Evolutionary conservation across 2,329 filamentous ascomycete species (phyloP), one percentile per base, ranked within the genome.

Genomic region (Fusarium euwallaceae): DNA sequence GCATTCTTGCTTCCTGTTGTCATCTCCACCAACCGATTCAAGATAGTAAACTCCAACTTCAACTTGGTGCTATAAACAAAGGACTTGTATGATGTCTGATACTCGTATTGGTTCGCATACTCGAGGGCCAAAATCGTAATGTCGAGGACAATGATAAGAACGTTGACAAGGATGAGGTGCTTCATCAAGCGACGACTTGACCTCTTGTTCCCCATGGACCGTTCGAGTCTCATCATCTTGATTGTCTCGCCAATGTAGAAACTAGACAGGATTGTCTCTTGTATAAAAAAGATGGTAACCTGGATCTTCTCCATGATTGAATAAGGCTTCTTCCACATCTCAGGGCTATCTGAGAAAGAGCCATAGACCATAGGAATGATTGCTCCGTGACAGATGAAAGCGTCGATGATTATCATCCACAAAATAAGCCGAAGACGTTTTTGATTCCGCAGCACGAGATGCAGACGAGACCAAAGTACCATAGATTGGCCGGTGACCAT

Each of bases 401-500:
- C 85, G 75, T 91, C 86, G 69, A 85, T 75, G 48, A 91, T 84
- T 67, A 93, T 92, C 86, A 92, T 90, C 63, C 78, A 84, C 0
- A 91, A 82, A 0, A 90, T 86, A 9, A 84, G 83, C 4, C 83
- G 85, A 0, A 92, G 82, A 4, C 87, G 79, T 3, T 80, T 80
- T 8, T 84, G 64, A 83, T 89, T 88, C 16, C 86, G 86, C 3
- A 90, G 81, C 11, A 92, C 85, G 1, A 92, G 83, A 77, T 92
- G 89, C 1, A 92, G 84, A 10, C 91, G 86, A 1, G 90, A 92
- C 83, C 90, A 92, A 1, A 92, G 82, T 1, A 92, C 90, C 17
- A 92, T 75, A 0, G 87, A 87, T 78, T 92, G 89, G 0, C 90
- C 91, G 2, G 89, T 90, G 0, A 92, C 87, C 88, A 92, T 91